phyloP scores from a whole-genome alignment of 768 basidiomycete genomes.

The Russula sp. region DNA sequence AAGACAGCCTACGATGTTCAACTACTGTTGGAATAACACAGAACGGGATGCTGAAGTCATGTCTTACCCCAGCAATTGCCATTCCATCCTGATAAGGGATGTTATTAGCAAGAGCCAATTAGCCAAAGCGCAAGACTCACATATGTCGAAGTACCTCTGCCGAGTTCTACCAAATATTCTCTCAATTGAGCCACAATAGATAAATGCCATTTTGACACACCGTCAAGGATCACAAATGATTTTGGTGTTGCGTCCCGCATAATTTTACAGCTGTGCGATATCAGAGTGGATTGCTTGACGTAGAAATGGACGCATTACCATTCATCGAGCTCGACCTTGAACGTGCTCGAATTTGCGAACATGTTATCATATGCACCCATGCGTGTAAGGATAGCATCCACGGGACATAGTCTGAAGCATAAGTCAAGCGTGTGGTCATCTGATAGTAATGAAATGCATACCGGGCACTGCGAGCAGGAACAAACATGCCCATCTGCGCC shows the following conservation, averaged over 20 bases:
- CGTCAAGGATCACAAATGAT: conserved; percentile 92
- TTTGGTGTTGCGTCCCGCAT: conserved; percentile 88
- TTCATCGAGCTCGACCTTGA: conserved; percentile 98
- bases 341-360: conserved; percentile 91
- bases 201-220: conserved; percentile 36
- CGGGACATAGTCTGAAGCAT: conserved; percentile 61
- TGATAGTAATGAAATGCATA: conserved; percentile 27
- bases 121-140: conserved; percentile 35
- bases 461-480: conserved; percentile 80
- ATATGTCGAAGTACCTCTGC: conserved; percentile 91
- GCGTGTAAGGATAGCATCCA: conserved; percentile 88
- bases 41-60: neutral
- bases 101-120: conserved; percentile 9
- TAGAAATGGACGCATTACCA: conserved; percentile 42
- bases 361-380: conserved; percentile 99
- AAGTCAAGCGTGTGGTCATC: conserved; percentile 9
- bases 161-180: conserved; percentile 58
- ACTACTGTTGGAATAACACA: neutral
- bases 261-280: conserved; percentile 69
- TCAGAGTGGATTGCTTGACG: neutral
- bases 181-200: neutral
- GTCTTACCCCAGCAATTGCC: conserved; percentile 84
- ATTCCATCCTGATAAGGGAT: conserved; percentile 72
- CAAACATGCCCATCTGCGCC: conserved; percentile 94
- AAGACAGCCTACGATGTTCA: conserved; percentile 61